Evolutionary conservation across 1,284 basidiomycete species (phyloP), one percentile per base, ranked within the genome.

Genomic region (Irpex sp.): DNA sequence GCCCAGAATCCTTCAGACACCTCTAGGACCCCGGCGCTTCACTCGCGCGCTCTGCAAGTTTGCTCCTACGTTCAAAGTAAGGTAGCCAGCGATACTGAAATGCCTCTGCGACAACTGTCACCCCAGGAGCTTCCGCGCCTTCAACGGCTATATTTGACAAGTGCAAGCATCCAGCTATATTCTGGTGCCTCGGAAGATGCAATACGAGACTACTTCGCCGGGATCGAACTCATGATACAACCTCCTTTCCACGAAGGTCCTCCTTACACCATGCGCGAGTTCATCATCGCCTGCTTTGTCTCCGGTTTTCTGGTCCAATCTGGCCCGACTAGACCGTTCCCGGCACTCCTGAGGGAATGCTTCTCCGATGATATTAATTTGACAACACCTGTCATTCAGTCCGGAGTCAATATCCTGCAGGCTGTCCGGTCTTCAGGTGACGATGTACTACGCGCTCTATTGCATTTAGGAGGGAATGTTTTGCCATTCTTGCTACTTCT

Each of bases 401-500:
- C 68, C 15, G 62, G 62, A 3, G 60, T 71, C 38, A 62, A 70
- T 61, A 58, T 72, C 2, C 60, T 72, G 19, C 57, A 63, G 48
- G 59, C 63, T 19, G 71, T 72, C 2, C 69, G 64, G n/a, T 60
- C 60, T 6, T 70, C 71, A 0, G 68, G 68, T 3, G 67, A 70
- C 37, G 51, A 64, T n/a, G 58, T 73, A 9, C 19, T 72, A 6
- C 58, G 63, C 8, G 65, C 70, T 2, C 63, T 73, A 47, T 44
- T 71, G n/a, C 65, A 59, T 13, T 37, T 65, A 0, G 70, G 70
- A 4, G 66, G 65, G 5, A 70, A 69, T n/a, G 66, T 77, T 47
- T 70, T 85, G 2, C 84, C 83, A 17, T 76, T 73, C 52, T 69
- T 82, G 21, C 71, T 84, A 19, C 66, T 85, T 52, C 71, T 79